Evolutionary conservation across 495 filamentous ascomycete genomes (phyloP).

Genomic region (Xylaria acuta): DNA sequence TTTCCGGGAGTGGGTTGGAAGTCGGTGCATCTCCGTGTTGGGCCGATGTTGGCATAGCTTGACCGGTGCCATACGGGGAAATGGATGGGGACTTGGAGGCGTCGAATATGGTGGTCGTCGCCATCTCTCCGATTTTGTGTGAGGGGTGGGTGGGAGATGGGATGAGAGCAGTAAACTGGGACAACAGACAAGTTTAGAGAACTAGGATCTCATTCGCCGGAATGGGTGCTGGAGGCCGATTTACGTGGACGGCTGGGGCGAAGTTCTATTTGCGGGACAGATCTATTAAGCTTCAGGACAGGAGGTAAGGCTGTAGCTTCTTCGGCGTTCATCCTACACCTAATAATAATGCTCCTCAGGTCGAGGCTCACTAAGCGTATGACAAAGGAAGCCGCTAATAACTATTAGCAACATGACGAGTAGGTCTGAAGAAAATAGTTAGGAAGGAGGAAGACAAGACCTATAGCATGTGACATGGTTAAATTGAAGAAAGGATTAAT

Average conservation of each 20-base stretch:
- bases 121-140: background rate
- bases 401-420: background rate
- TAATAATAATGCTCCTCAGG: background rate
- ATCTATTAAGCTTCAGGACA: background rate
- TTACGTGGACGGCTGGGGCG: background rate
- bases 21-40: background rate
- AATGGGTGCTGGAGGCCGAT: background rate
- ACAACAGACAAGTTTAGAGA: background rate
- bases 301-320: background rate
- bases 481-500: background rate
- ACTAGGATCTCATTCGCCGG: background rate
- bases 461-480: too few species aligned
- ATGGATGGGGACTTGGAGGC: background rate
- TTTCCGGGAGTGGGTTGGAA: background rate
- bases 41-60: background rate
- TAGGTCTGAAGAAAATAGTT: background rate
- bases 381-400: background rate
- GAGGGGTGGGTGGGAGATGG: background rate
- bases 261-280: background rate
- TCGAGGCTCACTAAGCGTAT: background rate
- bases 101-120: constrained; percentile 22
- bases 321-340: background rate
- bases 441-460: background rate
- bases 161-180: background rate
- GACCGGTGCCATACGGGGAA: background rate